Base-by-base conservation (phyloP, 163 green algal species). In the Chlorella variabilis region DNA sequence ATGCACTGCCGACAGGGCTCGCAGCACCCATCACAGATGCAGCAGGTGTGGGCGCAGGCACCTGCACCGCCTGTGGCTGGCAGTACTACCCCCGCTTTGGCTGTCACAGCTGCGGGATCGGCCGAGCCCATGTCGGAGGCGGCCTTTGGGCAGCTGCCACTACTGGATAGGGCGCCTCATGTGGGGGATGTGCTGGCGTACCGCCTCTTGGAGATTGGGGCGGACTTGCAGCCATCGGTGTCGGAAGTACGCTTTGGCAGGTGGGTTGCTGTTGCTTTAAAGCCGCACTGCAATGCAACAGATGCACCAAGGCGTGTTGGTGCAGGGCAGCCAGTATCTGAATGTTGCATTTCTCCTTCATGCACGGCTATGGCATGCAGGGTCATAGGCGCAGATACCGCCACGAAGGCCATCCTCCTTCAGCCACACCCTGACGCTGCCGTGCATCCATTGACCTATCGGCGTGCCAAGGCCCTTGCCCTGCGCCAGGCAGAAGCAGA, bases 201-300 rank as follows among this genome's bases (percentile, higher is more conserved):
- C 62, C 70, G 77, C 21, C 76, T 90, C 61, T 62, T 90, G 67
- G 83, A 90, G 27, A 87, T 90, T 29, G 84, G 86, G 0, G 17
- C 36, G 1, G 58, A 80, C 69, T 83, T 83, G 74, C 41, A 41
- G 65, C 77, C 62, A 1, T 45, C 78, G 68, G 79, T 90, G n/a
- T 90, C 86, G 11, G 86, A 89, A 34, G 79, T 76, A 48, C 80
- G 86, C 2, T 74, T 78, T 1, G 86, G 86, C 17, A 61, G 76
- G 39, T 63, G 13, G 15, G 75, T 21, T 8, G n/a, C n/a, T n/a
- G n/a, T n/a, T n/a, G n/a, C n/a, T n/a, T n/a, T n/a, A n/a, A n/a
- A n/a, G n/a, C n/a, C n/a, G n/a, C n/a, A n/a, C n/a, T n/a, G n/a
- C n/a, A n/a, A n/a, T n/a, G n/a, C n/a, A n/a, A n/a, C n/a, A n/a